Percentiles rank a stretch among this genome's conserved stretches.
phyloP scores from a whole-genome alignment of 2,329 filamentous ascomycete genomes.

The Didymella sp. region DNA sequence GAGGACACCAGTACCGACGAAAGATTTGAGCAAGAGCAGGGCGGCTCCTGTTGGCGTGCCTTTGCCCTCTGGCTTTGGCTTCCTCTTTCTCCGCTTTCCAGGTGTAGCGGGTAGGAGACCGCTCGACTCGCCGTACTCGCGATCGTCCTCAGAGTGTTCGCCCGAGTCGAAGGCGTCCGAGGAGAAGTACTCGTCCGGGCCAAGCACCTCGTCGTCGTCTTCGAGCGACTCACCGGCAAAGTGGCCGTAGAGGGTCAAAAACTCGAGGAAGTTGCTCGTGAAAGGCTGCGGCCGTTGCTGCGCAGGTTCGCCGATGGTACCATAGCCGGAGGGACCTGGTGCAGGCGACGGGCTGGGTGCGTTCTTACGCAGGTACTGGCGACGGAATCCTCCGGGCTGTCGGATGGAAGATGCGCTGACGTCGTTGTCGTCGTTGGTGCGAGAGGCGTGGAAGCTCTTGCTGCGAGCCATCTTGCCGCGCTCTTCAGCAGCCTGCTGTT shows the following conservation, averaged over 20 bases:
- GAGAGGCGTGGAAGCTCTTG: slow-evolving; percentile 82
- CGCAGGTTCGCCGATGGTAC: slow-evolving; percentile 38
- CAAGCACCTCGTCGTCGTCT: slow-evolving; percentile 90
- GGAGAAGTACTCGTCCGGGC: slow-evolving; percentile 89
- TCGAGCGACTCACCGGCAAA: slow-evolving; percentile 97
- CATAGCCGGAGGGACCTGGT: slow-evolving; percentile 53
- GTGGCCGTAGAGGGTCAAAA: slow-evolving; percentile 92
- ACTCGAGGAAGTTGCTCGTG: slow-evolving; percentile 94
- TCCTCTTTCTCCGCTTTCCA: slow-evolving; percentile 72
- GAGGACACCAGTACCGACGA: slow-evolving; percentile 93
- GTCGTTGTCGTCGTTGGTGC: slow-evolving; percentile 78
- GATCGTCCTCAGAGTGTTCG: slow-evolving; percentile 62
- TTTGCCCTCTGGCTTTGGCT: slow-evolving; percentile 79
- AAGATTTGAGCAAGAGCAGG: slow-evolving; percentile 90
- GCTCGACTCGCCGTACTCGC: slow-evolving; percentile 86
- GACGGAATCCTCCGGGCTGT: slow-evolving; percentile 89
- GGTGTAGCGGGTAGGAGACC: slow-evolving; percentile 70
- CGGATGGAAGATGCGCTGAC: slow-evolving; percentile 90
- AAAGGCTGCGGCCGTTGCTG: slow-evolving; percentile 55
- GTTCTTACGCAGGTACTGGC: slow-evolving; percentile 83
- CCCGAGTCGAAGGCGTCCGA: slow-evolving; percentile 71
- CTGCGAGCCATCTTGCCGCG: slow-evolving; percentile 74
- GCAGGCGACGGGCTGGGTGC: slow-evolving; percentile 68
- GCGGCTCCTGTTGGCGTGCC: slow-evolving; percentile 81
- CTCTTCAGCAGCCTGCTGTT: slow-evolving; percentile 77